These are phyloP conservation scores for Arthonia radiata DNA, from an alignment of 495 filamentous ascomycete species.

Conservation along the genomic window DNA sequence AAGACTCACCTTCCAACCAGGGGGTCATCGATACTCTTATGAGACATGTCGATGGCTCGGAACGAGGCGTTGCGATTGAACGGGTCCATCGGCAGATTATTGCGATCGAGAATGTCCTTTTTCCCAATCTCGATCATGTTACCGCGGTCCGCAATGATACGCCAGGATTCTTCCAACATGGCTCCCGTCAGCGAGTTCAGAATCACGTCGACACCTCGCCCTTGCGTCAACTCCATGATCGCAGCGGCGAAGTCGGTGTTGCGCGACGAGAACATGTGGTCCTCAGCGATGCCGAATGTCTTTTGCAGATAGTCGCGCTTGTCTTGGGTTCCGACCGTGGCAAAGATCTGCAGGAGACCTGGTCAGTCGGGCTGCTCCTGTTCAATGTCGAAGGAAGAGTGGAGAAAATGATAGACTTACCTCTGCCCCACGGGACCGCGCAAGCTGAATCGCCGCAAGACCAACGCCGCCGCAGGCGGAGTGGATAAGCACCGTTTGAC, in stretches of 20 bases:
- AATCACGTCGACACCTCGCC: constrained; percentile 35
- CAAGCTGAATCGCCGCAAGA: constrained; percentile 32
- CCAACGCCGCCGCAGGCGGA: constrained; percentile 26
- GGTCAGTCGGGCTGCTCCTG: too few relatives aligned
- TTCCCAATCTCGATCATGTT: constrained; percentile 16
- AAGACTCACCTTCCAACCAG: too few relatives aligned
- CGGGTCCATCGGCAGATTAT: constrained; percentile 10
- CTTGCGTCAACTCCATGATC: constrained; percentile 22
- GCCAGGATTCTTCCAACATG: constrained; percentile 13
- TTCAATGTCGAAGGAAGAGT: too few relatives aligned
- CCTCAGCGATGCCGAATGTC: constrained; percentile 22
- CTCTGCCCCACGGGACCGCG: constrained; percentile 27
- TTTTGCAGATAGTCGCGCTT: constrained; percentile 25
- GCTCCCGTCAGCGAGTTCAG: constrained; percentile 18
- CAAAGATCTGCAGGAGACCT: too few relatives aligned
- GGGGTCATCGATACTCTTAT: neutral
- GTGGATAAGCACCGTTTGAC: constrained; percentile 30
- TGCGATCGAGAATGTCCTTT: constrained; percentile 11
- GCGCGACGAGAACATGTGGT: constrained; percentile 27
- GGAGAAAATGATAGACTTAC: too few relatives aligned
- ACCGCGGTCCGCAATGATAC: constrained; percentile 9
- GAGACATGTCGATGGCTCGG: constrained; percentile 4
- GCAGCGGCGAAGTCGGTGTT: constrained; percentile 19
- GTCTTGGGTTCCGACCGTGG: constrained; percentile 25
- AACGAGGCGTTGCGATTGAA: constrained; percentile 15